These are phyloP conservation scores for Crotalaria pallida DNA, from an alignment of 306 rosid species.

Conservation along the genomic window DNA sequence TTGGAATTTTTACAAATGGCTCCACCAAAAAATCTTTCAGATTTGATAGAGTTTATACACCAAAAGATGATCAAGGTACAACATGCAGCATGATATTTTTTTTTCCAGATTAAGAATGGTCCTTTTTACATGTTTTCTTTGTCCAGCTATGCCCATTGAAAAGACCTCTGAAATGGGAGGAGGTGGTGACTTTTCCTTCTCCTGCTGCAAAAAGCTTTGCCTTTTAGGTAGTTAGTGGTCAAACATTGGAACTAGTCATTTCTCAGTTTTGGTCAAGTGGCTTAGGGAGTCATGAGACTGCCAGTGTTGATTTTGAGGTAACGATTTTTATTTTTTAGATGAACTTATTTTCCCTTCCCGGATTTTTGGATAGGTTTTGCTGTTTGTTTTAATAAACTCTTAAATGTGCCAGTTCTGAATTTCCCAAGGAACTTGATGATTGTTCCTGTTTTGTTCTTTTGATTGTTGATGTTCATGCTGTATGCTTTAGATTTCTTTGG, in stretches of 20 bases:
- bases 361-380: conserved; percentile 5
- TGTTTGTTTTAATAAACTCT: background rate
- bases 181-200: conserved; percentile 58
- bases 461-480: background rate
- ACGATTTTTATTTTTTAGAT: conserved; percentile 6
- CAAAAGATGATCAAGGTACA: too few relatives aligned
- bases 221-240: conserved; percentile 81
- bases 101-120: too few relatives aligned
- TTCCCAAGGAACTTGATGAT: background rate
- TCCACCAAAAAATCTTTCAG: too few relatives aligned
- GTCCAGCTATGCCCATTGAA: conserved; percentile 69
- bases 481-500: background rate
- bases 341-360: background rate
- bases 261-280: conserved; percentile 98
- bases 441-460: conserved; percentile 13
- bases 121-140: conserved; percentile 36
- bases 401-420: background rate
- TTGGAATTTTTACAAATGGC: too few relatives aligned
- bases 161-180: conserved; percentile 90
- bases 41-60: too few relatives aligned
- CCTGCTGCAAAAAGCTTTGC: conserved; percentile 75
- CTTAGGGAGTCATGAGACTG: conserved; percentile 72
- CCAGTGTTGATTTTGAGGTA: conserved; percentile 91
- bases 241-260: conserved; percentile 78
- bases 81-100: conserved; percentile 17